A percentile compares a stretch with the other conserved stretches of the same genome.
Evolutionary conservation across 495 filamentous ascomycete species (phyloP).

Genomic region (Aspergillus saccharolyticus): DNA sequence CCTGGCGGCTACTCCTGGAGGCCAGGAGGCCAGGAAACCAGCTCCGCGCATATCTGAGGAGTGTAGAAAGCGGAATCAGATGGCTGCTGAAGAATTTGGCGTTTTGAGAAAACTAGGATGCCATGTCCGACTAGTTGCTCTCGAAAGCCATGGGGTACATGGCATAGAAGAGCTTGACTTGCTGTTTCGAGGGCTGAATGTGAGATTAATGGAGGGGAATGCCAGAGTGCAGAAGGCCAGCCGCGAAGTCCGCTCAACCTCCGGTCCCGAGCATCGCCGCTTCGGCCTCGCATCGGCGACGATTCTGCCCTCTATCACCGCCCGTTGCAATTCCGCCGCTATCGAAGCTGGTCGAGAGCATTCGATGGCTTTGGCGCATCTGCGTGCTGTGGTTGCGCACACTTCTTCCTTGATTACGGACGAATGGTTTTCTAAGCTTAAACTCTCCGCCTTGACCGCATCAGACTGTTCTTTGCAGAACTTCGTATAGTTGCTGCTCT

Average conservation of each 20-base stretch:
- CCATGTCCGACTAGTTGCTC: constrained; percentile 31
- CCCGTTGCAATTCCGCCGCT: constrained; percentile 15
- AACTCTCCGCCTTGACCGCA: no score
- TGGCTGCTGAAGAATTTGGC: constrained; percentile 23
- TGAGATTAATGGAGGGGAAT: neutral
- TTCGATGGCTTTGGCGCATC: constrained; percentile 17
- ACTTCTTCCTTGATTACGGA: neutral
- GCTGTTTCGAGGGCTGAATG: neutral
- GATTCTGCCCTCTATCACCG: constrained; percentile 33
- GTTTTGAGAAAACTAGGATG: constrained; percentile 24
- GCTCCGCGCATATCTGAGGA: constrained; percentile 40
- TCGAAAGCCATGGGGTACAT: constrained; percentile 8
- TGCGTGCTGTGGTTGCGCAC: constrained; percentile 1
- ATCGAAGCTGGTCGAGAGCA: constrained; percentile 39
- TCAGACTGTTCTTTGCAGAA: neutral
- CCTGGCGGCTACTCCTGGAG: constrained; percentile 28
- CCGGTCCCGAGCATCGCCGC: constrained; percentile 7
- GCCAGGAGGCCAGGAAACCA: constrained; percentile 34
- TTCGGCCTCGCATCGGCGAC: constrained; percentile 20
- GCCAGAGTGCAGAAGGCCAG: constrained; percentile 7
- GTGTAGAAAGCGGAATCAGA: constrained; percentile 20
- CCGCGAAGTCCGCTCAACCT: constrained; percentile 14
- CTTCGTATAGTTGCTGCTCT: neutral
- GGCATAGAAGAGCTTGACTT: constrained; percentile 6
- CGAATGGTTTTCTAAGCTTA: no score